A percentile compares a stretch with the other conserved stretches of the same genome.
Conservation (phyloP, 2,329 filamentous ascomycete genomes). For the Aspergillus quadrilineatus region DNA sequence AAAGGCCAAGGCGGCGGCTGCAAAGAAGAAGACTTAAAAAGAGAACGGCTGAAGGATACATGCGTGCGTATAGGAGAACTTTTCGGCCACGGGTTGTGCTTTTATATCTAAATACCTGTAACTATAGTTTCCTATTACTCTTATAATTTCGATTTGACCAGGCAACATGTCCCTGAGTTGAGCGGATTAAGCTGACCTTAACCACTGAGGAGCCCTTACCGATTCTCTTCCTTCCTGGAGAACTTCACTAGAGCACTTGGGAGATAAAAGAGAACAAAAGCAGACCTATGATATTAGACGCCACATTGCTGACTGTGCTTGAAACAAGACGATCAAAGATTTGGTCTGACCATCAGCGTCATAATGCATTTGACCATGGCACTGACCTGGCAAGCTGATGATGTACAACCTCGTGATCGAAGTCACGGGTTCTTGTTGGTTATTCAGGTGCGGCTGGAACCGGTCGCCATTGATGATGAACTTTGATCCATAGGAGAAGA, state of each 20-base stretch:
- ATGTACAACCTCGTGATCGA: slow-evolving; percentile 13
- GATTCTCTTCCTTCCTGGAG: background rate
- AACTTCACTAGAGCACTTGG: background rate
- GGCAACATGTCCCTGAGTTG: background rate
- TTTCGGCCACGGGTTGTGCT: background rate
- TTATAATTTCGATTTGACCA: slow-evolving; percentile 1
- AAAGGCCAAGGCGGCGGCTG: slow-evolving; percentile 79
- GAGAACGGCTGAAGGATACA: background rate
- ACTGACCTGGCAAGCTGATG: slow-evolving; percentile 20
- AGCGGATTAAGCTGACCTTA: background rate
- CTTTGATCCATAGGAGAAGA: slow-evolving; percentile 8
- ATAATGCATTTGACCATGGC: slow-evolving; percentile 1
- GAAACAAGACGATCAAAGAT: background rate
- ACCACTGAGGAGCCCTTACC: background rate
- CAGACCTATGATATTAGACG: background rate
- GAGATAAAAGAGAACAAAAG: background rate
- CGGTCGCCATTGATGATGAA: slow-evolving; percentile 2
- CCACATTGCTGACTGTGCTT: background rate
- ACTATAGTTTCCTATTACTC: slow-evolving; percentile 5
- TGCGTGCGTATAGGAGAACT: slow-evolving; percentile 6
- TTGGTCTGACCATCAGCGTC: slow-evolving; percentile 5
- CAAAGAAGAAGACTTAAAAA: slow-evolving; percentile 75
- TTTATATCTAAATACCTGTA: slow-evolving; percentile 11
- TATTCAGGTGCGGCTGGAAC: slow-evolving; percentile 3
- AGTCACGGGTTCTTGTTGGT: slow-evolving; percentile 4